phyloP scores from a whole-genome alignment of 2,329 filamentous ascomycete species.

The Periconia sp. region DNA sequence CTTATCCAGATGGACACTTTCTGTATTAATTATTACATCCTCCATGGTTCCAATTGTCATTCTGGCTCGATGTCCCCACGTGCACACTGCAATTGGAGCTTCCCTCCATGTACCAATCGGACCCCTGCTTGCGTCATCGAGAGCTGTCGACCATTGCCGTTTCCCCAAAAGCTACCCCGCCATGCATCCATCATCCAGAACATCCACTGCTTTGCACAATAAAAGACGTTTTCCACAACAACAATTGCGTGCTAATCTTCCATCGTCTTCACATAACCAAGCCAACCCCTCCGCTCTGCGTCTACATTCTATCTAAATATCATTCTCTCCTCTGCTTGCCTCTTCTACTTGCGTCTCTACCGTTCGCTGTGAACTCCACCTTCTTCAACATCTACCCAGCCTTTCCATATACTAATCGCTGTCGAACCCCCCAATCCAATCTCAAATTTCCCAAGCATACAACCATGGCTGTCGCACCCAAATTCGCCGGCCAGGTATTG shows the following conservation, averaged over 20 bases:
- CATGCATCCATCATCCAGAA: neutral
- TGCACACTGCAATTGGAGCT: no score
- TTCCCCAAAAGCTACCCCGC: neutral
- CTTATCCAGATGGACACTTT: neutral
- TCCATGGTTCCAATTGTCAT: no score
- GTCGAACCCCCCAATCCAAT: no score
- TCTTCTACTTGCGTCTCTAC: neutral
- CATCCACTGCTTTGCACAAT: neutral
- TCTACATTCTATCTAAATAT: no score
- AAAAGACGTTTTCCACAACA: neutral
- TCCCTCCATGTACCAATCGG: no score
- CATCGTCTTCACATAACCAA: neutral
- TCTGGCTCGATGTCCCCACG: no score
- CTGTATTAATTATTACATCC: neutral
- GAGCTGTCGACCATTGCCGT: neutral
- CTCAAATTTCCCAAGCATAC: neutral
- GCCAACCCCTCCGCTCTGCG: neutral
- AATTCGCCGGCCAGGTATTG: slow-evolving; percentile 75
- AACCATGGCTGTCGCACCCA: slow-evolving; percentile 73
- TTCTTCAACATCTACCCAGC: no score
- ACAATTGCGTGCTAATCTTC: neutral
- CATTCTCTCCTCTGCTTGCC: neutral
- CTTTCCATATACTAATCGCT: no score
- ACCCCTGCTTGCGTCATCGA: neutral
- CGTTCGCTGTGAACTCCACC: no score